Evolutionary conservation across 78 protist species (phyloP).

Genomic region (Dictyostelium citrinum): DNA sequence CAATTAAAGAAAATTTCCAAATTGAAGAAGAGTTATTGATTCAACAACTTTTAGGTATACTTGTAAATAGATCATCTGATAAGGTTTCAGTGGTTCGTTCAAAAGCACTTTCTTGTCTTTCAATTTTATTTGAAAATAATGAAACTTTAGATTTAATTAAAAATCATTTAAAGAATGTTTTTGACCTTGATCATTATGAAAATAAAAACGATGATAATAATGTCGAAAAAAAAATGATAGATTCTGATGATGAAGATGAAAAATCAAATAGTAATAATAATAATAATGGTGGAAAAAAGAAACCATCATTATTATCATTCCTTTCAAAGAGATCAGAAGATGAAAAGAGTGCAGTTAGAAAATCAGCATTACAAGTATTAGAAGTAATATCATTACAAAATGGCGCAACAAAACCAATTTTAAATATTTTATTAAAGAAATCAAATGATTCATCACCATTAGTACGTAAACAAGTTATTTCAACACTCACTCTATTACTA

Average conservation of each 20-base stretch:
- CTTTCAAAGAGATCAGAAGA: constrained; percentile 59
- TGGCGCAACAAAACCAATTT: background rate
- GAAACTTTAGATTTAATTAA: background rate
- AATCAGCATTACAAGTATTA: constrained; percentile 79
- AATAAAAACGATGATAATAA: background rate
- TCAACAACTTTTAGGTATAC: constrained; percentile 31
- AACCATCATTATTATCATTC: constrained; percentile 27
- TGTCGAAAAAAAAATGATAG: background rate
- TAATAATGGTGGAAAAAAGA: background rate
- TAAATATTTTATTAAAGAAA: constrained; percentile 7
- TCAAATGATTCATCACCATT: constrained; percentile 60
- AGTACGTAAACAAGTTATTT: constrained; percentile 50
- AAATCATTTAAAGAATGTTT: constrained; percentile 26
- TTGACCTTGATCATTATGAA: background rate
- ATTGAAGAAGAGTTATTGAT: background rate
- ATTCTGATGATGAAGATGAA: constrained; percentile 12
- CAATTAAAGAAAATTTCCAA: background rate
- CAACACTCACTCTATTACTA: constrained; percentile 10
- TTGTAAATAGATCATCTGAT: constrained; percentile 73
- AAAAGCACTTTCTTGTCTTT: constrained; percentile 53
- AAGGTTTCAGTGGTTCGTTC: constrained; percentile 64
- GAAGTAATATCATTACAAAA: constrained; percentile 32
- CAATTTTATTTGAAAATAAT: background rate
- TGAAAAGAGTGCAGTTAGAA: constrained; percentile 75
- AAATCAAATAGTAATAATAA: background rate